Evolutionary conservation across 257 asterid genomes (phyloP).

Genomic region (Perilla frutescens): DNA sequence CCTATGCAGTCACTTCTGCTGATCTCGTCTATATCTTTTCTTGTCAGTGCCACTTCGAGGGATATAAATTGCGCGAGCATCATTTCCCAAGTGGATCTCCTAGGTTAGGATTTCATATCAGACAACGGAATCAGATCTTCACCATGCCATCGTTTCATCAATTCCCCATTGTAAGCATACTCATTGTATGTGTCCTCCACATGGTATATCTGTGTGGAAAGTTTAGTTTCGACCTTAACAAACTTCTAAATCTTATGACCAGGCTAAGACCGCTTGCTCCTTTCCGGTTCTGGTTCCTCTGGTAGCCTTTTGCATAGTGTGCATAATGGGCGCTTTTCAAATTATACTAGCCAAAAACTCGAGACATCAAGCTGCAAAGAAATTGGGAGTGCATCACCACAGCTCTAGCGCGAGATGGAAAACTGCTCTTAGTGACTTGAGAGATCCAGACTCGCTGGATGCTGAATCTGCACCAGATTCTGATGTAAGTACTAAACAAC

Average conservation of each 20-base stretch:
- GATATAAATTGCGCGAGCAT: conserved; percentile 20
- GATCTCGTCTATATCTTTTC: conserved; percentile 8
- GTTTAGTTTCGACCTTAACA: conserved; percentile 42
- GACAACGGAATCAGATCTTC: conserved; percentile 39
- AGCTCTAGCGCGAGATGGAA: conserved; percentile 58
- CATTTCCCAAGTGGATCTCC: conserved; percentile 18
- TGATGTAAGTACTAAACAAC: conserved; percentile 49
- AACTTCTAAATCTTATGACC: conserved; percentile 42
- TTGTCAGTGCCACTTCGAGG: conserved; percentile 35
- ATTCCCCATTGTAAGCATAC: conserved; percentile 37
- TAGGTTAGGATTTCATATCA: conserved; percentile 18
- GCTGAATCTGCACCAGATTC: conserved; percentile 46
- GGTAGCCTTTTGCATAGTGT: conserved; percentile 67
- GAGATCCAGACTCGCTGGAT: conserved; percentile 50
- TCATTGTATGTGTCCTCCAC: background rate
- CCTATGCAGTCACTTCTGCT: conserved; percentile 14
- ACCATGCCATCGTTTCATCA: conserved; percentile 29
- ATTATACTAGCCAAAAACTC: conserved; percentile 39
- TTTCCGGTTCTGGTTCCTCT: conserved; percentile 70
- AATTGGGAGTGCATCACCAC: conserved; percentile 29
- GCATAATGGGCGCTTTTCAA: conserved; percentile 49
- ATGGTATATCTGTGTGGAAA: conserved; percentile 12
- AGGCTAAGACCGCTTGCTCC: conserved; percentile 62
- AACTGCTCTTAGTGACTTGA: conserved; percentile 56
- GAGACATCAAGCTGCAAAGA: conserved; percentile 40